Evolutionary conservation across 441 rosid species (phyloP).

Genomic region (Lepidium campestre): DNA sequence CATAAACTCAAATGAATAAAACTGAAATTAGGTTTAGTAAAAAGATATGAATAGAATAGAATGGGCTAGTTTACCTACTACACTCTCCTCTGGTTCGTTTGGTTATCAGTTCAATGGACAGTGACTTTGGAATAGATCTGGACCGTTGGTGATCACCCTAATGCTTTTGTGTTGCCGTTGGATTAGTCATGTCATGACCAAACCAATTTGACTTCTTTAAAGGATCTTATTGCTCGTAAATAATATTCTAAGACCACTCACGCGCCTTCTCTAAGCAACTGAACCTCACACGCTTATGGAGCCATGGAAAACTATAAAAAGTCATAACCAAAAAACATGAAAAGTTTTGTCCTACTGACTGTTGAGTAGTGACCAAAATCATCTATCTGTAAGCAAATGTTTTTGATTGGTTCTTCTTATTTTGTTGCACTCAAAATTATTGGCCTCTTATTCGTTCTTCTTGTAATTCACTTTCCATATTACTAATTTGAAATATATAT

Average conservation of each 20-base stretch:
- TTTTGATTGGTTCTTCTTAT: not conserved
- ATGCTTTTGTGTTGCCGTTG: slow-evolving; percentile 19
- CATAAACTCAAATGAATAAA: too few relatives aligned
- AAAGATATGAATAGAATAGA: too few relatives aligned
- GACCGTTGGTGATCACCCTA: slow-evolving; percentile 2
- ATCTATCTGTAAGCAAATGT: not conserved
- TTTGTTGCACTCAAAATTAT: not conserved
- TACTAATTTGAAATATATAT: not conserved
- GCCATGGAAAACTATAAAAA: not conserved
- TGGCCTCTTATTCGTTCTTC: not conserved
- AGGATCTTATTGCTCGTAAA: not conserved
- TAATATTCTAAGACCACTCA: not conserved
- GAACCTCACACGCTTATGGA: not conserved
- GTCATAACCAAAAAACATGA: too few relatives aligned
- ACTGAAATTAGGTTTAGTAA: too few relatives aligned
- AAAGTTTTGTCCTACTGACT: not conserved
- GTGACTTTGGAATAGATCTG: slow-evolving; percentile 11
- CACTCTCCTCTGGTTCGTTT: slow-evolving; percentile 21
- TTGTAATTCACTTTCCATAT: not conserved
- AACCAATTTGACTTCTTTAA: slow-evolving; percentile 23
- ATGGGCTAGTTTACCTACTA: slow-evolving; percentile 28
- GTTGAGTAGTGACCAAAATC: not conserved
- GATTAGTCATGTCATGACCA: slow-evolving; percentile 19
- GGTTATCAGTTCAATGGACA: slow-evolving; percentile 23
- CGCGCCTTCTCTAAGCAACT: slow-evolving; percentile 7